Base-by-base conservation (phyloP, 495 filamentous ascomycete species). In the Tuber calosporum region DNA sequence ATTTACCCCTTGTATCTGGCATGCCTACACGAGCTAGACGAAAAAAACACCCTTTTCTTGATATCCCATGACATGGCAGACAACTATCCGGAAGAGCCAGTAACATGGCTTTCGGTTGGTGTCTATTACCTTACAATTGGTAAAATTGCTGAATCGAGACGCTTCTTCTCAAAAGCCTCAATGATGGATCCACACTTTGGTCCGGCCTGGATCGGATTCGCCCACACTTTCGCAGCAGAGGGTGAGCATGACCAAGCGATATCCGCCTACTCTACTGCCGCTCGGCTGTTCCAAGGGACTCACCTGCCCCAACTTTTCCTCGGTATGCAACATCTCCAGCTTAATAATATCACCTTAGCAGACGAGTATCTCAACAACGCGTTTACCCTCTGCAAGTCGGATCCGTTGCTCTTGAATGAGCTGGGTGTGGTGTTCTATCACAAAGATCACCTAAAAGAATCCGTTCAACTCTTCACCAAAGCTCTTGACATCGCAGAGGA, bases 171-270 rank as follows among this genome's bases (percentile, higher is more conserved):
- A 74, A 99, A 99, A 85, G 91, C 95, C 19, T 93, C 90, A 76
- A 91, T 97, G 86, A 92, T 99, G 88, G 93, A 99, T 81, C 92
- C 95, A 40, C 95, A 98, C 84, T 98, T 96, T 78, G 96, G 95
- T 7, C 92, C 96, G 7, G 95, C 95, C 53, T 99, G 95, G 95
- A 98, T 99, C 74, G 95, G 95, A 13, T 99, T 99, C 83, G 95
- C 95, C 36, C 95, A 99, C 84, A 99, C 96, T 0, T 99, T 99
- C 82, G 96, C 95, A n/a, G 94, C 94, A n/a, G 95, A 99, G 83
- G 95, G 96, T 71, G 95, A 99, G 83, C 93, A 98, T 83, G 95
- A 99, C 81, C 95, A 99, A 84, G 95, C 95, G 70, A 97, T 99
- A 75, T 94, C 94, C 22, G 95, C 96, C 9, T 99, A 99, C 85